Evolutionary conservation across 106 monocot species (phyloP).

Genomic region (Xerophyta viscosa): DNA sequence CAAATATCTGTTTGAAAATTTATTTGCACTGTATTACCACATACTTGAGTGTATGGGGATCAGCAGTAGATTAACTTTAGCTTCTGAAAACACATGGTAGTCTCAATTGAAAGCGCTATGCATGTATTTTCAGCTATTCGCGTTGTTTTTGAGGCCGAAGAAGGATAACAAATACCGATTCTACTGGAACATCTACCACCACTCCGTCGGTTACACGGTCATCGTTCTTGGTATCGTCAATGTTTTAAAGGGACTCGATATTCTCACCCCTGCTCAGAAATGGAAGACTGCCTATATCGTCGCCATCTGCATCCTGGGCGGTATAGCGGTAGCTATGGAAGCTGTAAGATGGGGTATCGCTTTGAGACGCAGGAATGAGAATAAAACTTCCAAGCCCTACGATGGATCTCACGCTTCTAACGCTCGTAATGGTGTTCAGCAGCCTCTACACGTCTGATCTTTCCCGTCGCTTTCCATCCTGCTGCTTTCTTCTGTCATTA

Average conservation of each 20-base stretch:
- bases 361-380: conserved; percentile 26
- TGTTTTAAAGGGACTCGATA: conserved; percentile 59
- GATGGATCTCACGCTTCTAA: conserved; percentile 3
- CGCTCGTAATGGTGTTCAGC: conserved; percentile 2
- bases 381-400: conserved; percentile 5
- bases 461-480: too few species aligned
- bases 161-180: conserved; percentile 63
- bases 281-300: conserved; percentile 60
- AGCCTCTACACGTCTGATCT: conserved; percentile 1
- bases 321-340: conserved; percentile 41
- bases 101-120: too few species aligned
- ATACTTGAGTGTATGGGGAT: too few species aligned
- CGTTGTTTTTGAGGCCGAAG: conserved; percentile 65
- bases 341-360: conserved; percentile 51
- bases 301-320: conserved; percentile 39
- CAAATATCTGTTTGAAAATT: too few species aligned
- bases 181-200: conserved; percentile 79
- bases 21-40: too few species aligned
- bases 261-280: conserved; percentile 31
- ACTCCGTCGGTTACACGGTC: conserved; percentile 52
- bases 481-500: too few species aligned
- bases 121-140: conserved; percentile 53
- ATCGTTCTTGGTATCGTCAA: conserved; percentile 61
- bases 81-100: too few species aligned
- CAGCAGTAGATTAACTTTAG: too few species aligned